Conservation (phyloP, 768 basidiomycete species). For the Kwoniella shandongensis region DNA sequence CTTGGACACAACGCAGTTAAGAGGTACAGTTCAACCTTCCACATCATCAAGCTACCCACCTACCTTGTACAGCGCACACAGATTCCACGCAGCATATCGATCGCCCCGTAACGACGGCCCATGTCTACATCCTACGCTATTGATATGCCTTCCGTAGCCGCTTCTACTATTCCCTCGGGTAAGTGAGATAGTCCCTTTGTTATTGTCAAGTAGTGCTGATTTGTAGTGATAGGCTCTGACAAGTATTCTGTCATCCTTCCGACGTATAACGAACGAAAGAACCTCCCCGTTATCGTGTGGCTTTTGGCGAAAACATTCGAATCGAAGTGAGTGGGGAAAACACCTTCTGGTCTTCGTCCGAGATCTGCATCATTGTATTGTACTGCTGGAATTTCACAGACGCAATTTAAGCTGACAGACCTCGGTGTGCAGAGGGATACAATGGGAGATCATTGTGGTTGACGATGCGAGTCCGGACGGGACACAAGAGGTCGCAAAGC, state of each 20-base stretch:
- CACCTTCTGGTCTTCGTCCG: background rate
- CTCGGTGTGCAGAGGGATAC: conserved; percentile 60
- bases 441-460: conserved; percentile 86
- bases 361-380: background rate
- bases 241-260: conserved; percentile 92
- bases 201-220: background rate
- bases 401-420: background rate
- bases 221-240: conserved; percentile 26
- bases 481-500: conserved; percentile 80
- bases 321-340: conserved; percentile 63
- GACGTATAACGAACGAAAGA: conserved; percentile 91
- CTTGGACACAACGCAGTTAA: too few species aligned
- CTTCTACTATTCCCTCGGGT: conserved; percentile 14
- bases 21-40: too few species aligned
- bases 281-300: conserved; percentile 84
- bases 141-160: conserved; percentile 31
- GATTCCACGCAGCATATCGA: too few species aligned
- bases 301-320: conserved; percentile 73
- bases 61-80: too few species aligned
- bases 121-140: conserved; percentile 33
- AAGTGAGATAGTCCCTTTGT: background rate
- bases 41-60: too few species aligned
- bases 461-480: conserved; percentile 93
- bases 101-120: too few species aligned
- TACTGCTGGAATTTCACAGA: background rate